phyloP scores from a whole-genome alignment of 345 rosid genomes.

The Physaria fendleri region DNA sequence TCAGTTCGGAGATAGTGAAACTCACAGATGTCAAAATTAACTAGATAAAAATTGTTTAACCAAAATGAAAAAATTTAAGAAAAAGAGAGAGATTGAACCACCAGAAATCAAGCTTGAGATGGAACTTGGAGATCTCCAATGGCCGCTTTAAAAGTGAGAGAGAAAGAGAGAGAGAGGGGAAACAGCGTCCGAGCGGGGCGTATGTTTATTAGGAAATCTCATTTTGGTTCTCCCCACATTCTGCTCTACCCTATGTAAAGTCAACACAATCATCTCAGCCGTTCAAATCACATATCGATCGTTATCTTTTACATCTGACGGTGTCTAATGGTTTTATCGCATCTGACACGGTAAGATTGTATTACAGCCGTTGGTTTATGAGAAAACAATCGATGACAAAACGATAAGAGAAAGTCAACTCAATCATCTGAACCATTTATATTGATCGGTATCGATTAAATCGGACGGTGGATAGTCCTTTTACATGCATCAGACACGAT shows the following conservation, averaged over 20 bases:
- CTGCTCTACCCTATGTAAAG: neutral
- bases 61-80: neutral
- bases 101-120: neutral
- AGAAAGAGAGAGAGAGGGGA: neutral
- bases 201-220: slow-evolving; percentile 12
- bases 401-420: slow-evolving; percentile 12
- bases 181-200: slow-evolving; percentile 9
- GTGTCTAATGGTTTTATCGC: neutral
- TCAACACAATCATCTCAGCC: slow-evolving; percentile 26
- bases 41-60: neutral
- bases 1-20: neutral
- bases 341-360: neutral
- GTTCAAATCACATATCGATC: neutral
- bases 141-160: slow-evolving; percentile 18
- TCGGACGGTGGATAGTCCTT: neutral
- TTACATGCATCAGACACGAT: neutral
- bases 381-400: neutral
- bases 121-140: slow-evolving; percentile 15
- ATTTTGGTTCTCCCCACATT: slow-evolving; percentile 22
- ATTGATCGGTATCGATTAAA: neutral
- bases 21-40: neutral
- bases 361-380: slow-evolving; percentile 20
- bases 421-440: slow-evolving; percentile 18
- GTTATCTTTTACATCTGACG: slow-evolving; percentile 6
- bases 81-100: neutral